Evolutionary conservation across 176 grass and related monocot species (phyloP).

Genomic region (Themeda triandra): DNA sequence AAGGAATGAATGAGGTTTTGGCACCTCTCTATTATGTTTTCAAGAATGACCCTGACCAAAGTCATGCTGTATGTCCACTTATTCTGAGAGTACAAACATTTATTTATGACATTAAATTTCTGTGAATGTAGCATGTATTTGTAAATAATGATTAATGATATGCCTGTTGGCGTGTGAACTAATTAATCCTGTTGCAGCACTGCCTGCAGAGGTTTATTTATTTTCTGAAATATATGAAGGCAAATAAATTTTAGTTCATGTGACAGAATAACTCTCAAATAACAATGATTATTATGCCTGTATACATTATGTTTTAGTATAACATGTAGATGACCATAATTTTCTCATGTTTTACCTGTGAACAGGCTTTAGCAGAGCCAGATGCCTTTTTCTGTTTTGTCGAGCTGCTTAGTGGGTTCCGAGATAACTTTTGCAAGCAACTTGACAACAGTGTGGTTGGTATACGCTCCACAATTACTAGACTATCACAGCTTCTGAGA

Average conservation of each 20-base stretch:
- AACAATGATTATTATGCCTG: not conserved
- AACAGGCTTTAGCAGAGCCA: constrained; percentile 65
- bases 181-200: not conserved
- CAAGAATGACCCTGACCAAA: constrained; percentile 76
- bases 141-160: not conserved
- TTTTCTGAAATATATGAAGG: not conserved
- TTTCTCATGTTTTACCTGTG: not conserved
- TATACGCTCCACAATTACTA: constrained; percentile 82
- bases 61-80: constrained; percentile 51
- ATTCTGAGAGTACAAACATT: constrained; percentile 5
- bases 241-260: not conserved
- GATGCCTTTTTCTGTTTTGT: constrained; percentile 97
- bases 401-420: constrained; percentile 82
- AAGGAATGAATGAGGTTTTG: constrained; percentile 99
- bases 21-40: constrained; percentile 93
- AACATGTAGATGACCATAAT: not conserved
- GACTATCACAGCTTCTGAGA: constrained; percentile 84
- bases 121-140: not conserved
- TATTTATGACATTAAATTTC: not conserved
- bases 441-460: constrained; percentile 93
- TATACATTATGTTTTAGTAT: not conserved
- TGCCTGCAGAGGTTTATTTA: not conserved
- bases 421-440: constrained; percentile 98
- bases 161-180: not conserved
- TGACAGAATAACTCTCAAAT: not conserved